phyloP scores from a whole-genome alignment of 2,329 filamentous ascomycete species.

The Metarhizium humberi region DNA sequence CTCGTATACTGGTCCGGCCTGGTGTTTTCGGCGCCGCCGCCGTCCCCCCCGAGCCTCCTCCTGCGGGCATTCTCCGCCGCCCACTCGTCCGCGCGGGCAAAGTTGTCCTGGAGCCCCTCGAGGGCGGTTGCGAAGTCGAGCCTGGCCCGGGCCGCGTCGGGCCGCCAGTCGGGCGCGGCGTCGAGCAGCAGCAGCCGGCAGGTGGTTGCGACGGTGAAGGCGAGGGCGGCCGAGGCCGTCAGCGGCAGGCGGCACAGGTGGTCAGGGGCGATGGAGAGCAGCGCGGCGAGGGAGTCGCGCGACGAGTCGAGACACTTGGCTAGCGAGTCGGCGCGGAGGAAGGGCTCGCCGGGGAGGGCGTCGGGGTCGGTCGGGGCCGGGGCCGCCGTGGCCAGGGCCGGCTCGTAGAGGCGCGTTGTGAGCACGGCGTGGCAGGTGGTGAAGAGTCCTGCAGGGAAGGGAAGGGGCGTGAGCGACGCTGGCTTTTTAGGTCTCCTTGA shows the following conservation, averaged over 20 bases:
- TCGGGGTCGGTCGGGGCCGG: constrained; percentile 9
- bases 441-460: constrained; percentile 18
- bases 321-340: constrained; percentile 23
- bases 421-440: constrained; percentile 23
- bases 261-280: not conserved
- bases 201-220: constrained; percentile 25
- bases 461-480: not conserved
- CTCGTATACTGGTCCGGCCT: constrained; percentile 18
- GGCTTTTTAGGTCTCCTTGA: no score
- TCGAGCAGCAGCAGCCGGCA: constrained; percentile 26
- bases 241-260: constrained; percentile 22
- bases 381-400: constrained; percentile 21
- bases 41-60: constrained; percentile 13
- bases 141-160: constrained; percentile 19
- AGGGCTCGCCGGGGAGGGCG: not conserved
- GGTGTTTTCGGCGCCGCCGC: constrained; percentile 16
- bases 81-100: not conserved
- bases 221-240: constrained; percentile 16
- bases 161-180: constrained; percentile 26
- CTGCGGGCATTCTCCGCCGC: not conserved
- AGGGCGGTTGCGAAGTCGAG: constrained; percentile 22
- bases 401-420: constrained; percentile 28
- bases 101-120: constrained; percentile 12
- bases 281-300: constrained; percentile 16
- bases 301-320: constrained; percentile 26